phyloP scores from a whole-genome alignment of 495 filamentous ascomycete genomes.

The Evernia prunastri region DNA sequence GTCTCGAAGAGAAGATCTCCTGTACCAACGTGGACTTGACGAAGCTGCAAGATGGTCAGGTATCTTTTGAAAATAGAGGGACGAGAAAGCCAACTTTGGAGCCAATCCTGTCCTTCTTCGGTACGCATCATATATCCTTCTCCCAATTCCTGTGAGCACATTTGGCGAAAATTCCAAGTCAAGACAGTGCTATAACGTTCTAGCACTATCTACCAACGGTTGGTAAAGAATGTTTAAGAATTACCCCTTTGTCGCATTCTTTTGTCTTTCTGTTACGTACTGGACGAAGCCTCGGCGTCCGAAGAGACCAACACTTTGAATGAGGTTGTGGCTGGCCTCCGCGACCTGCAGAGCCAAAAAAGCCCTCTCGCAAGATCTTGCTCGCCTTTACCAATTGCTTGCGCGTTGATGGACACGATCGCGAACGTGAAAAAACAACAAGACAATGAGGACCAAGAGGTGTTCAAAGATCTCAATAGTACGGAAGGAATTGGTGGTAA shows the following conservation, averaged over 20 bases:
- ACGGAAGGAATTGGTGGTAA: background rate
- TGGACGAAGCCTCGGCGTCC: background rate
- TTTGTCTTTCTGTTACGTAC: background rate
- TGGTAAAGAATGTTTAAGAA: constrained; percentile 1
- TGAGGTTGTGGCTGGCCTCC: background rate
- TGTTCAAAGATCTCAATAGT: background rate
- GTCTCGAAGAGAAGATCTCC: background rate
- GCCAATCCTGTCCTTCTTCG: background rate
- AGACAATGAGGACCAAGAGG: background rate
- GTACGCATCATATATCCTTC: background rate
- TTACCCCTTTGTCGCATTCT: constrained; percentile 1
- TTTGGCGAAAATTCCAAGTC: background rate
- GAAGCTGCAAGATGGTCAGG: background rate
- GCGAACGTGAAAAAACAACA: background rate
- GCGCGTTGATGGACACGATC: background rate
- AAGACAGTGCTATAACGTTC: no score
- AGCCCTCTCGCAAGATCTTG: background rate
- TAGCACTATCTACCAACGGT: background rate
- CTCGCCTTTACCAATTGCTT: constrained; percentile 2
- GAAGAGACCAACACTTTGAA: background rate
- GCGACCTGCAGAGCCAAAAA: constrained; percentile 1
- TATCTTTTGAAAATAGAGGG: background rate
- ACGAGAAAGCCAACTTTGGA: background rate
- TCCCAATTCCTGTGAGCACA: background rate
- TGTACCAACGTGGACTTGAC: background rate